Conservation (phyloP, 306 rosid species). For the Pyrus pyrifolia region DNA sequence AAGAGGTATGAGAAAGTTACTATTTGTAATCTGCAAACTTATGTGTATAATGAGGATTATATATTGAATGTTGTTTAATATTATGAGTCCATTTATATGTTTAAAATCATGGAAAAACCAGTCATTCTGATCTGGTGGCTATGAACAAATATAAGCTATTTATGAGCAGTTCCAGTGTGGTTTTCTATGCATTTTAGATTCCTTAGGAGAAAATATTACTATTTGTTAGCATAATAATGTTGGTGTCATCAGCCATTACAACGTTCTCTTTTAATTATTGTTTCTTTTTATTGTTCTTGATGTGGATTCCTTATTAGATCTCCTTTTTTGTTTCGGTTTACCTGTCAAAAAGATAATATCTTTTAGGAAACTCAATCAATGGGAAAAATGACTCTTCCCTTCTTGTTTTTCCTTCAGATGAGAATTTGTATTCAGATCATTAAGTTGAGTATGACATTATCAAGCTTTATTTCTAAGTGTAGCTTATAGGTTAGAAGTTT, state of each 20-base stretch:
- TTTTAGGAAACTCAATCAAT: not conserved
- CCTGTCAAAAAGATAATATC: not conserved
- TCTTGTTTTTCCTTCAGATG: not conserved
- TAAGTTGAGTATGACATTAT: not conserved
- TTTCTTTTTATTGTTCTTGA: not conserved
- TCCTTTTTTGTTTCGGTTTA: not conserved
- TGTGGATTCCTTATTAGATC: not conserved
- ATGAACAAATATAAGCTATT: not conserved
- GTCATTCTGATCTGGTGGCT: not conserved
- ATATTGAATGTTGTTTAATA: not conserved
- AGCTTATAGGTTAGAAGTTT: not conserved
- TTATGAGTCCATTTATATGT: not conserved
- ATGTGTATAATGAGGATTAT: not conserved
- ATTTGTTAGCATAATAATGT: not conserved
- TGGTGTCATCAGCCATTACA: not conserved
- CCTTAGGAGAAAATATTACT: not conserved
- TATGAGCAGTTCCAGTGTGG: not conserved
- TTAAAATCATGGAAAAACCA: not conserved
- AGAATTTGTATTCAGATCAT: not conserved
- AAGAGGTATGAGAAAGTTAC: slow-evolving; percentile 43
- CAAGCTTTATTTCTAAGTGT: not conserved
- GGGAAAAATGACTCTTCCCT: not conserved
- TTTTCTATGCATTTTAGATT: not conserved
- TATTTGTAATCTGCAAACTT: slow-evolving; percentile 1
- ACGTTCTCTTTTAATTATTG: not conserved